Evolutionary conservation across 768 basidiomycete species (phyloP).

Genomic region (Rhodotorula graminis): DNA sequence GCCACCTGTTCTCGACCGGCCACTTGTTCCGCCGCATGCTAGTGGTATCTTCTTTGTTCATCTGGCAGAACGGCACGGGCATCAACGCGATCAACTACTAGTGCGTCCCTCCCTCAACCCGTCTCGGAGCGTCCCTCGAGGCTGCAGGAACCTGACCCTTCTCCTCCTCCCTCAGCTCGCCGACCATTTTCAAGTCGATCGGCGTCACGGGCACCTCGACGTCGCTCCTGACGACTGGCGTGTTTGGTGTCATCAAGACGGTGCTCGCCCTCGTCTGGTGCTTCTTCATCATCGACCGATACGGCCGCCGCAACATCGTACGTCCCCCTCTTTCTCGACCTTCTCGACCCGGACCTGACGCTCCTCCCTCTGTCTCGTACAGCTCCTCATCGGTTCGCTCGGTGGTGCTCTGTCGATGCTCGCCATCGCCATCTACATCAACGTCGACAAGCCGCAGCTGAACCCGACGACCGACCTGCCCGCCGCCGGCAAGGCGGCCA

Average conservation of each 20-base stretch:
- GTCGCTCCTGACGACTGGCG: conserved; percentile 46
- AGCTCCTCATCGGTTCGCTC: conserved; percentile 51
- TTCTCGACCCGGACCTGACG: conserved; percentile 51
- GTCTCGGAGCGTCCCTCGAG: conserved; percentile 42
- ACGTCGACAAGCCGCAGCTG: conserved; percentile 2
- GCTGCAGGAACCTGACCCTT: too few relatives aligned
- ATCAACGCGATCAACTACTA: conserved; percentile 40
- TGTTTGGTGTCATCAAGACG: conserved; percentile 55
- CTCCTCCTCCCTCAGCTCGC: conserved; percentile 50
- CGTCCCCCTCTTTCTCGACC: conserved; percentile 38
- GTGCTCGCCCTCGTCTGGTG: conserved; percentile 48
- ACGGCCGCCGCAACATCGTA: conserved; percentile 35
- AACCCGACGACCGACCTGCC: background rate
- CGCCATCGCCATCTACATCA: conserved; percentile 46
- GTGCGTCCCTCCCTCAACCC: conserved; percentile 36
- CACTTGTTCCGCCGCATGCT: conserved; percentile 46
- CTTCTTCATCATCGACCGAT: conserved; percentile 43
- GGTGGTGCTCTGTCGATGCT: conserved; percentile 52
- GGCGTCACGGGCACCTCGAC: conserved; percentile 37
- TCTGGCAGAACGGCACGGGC: conserved; percentile 52
- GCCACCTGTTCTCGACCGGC: conserved; percentile 25
- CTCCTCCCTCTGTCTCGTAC: conserved; percentile 19
- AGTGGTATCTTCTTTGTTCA: conserved; percentile 53
- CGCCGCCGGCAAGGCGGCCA: background rate
- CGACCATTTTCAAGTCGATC: conserved; percentile 53